Evolutionary conservation across 768 basidiomycete species (phyloP), one percentile per base, ranked within the genome.

Genomic region (Lactarius trivialis): DNA sequence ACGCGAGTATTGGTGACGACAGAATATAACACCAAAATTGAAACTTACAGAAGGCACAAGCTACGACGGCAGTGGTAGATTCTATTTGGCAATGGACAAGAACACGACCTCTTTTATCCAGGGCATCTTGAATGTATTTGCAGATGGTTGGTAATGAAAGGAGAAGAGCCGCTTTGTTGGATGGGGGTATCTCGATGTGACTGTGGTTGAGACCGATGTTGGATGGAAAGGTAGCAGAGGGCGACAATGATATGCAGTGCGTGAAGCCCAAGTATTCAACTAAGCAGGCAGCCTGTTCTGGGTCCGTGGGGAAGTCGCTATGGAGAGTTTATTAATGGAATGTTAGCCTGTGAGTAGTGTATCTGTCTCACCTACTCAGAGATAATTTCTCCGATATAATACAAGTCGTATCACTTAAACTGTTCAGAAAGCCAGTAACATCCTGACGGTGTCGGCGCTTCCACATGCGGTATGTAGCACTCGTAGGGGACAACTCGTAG

Each of bases 281-380:
- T 37, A 85, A 73, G 15, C 77, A 78, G 45, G 79, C 76, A 17
- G 77, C 81, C 66, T 82, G 78, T 24, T 77, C 76, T 0, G 73
- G 63, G 55, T 86, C 82, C 34, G 76, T 71, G 0, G 85, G 85
- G 66, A 85, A 85, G 43, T 84, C 83, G 64, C 85, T 82, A 26
- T 24, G 61, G 26, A 7, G 51, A 33, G 57, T 21, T 45, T 48
- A 17, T 63, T 58, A 58, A 14, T 51, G 32, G 14, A 32, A 34
- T 21, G 58, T 60, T 36, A 21, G 34, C 21, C 30, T 4, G 30
- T 49, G 12, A 45, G 14, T 8, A 12, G 24, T 24, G 19, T 36
- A 36, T 9, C 45, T 21, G 45, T 43, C 68, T 17, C 55, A 75
- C 85, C 81, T 86, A 69, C 74, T 81, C 58, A 86, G 74, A 60